Evolutionary conservation across 2,329 filamentous ascomycete species (phyloP), one percentile per base, ranked within the genome.

Genomic region (Fusarium sp.): DNA sequence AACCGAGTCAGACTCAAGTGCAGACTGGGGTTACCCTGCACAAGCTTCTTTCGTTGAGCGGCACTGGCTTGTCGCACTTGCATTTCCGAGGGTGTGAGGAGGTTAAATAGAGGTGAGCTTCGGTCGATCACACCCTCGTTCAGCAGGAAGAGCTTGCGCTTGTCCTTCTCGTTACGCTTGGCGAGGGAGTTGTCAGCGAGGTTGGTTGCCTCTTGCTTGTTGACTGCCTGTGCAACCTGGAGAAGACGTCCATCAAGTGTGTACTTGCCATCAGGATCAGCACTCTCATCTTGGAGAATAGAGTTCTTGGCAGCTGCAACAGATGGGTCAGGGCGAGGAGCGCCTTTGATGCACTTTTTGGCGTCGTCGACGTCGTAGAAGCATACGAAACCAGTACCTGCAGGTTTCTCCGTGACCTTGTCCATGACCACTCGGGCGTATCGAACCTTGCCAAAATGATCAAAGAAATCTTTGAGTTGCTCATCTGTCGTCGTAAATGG

Each of bases 391-490:
- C 93, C 96, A 37, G 96, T 98, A 32, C 96, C 96, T 53, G 93
- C 94, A 4, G 96, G 94, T 58, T 94, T 92, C 75, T 95, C 95
- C 0, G 94, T 97, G 30, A 91, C 90, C 52, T 88, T 92, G 80
- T 99, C 96, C 80, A 97, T 89, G 42, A 99, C 97, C 15, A 98
- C 92, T 73, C 97, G 90, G 9, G 96, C 96, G 81, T 98, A 99
- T 42, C 95, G 90, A 43, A 98, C 86, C n/a, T 88, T 88, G 32
- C 96, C 97, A 78, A 99, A 98, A 77, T 92, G 87, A n/a, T 86
- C 86, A 79, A 99, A 99, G 81, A 98, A 96, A 57, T 91, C 88
- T 79, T 95, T 93, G 49, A 99, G 89, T 54, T 90, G 88, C 58
- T 95, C 92, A 77, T 99, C 95, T 23, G 93, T 93, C 47, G 91